Conservation (phyloP, 2,329 filamentous ascomycete genomes). For the Coniochaeta sp. region DNA sequence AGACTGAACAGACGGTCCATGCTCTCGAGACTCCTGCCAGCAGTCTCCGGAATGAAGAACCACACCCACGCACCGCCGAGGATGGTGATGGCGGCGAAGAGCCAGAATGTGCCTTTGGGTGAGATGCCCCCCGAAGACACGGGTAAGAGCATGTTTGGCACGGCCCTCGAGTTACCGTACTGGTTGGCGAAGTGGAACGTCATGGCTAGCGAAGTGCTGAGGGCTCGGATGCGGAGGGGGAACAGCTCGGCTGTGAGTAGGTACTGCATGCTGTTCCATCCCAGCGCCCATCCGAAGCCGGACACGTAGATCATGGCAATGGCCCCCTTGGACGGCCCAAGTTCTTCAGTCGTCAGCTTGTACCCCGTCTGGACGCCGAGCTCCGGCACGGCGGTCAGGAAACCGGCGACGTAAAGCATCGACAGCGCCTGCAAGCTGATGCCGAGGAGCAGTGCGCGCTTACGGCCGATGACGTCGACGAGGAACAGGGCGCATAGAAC, state of each 20-base stretch:
- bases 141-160: slow-evolving; percentile 65
- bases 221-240: slow-evolving; percentile 63
- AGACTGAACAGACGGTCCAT: slow-evolving; percentile 68
- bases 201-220: slow-evolving; percentile 68
- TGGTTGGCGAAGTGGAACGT: slow-evolving; percentile 73
- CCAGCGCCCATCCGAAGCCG: slow-evolving; percentile 62
- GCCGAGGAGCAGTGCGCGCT: slow-evolving; percentile 54
- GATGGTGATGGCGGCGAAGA: slow-evolving; percentile 62
- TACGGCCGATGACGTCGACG: slow-evolving; percentile 72
- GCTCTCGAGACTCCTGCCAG: slow-evolving; percentile 56
- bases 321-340: slow-evolving; percentile 52
- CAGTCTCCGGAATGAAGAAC: slow-evolving; percentile 67
- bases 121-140: slow-evolving; percentile 37
- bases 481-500: slow-evolving; percentile 69
- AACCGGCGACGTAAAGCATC: slow-evolving; percentile 56
- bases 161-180: slow-evolving; percentile 68
- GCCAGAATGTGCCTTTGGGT: slow-evolving; percentile 67
- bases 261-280: slow-evolving; percentile 74
- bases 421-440: slow-evolving; percentile 53
- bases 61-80: slow-evolving; percentile 64
- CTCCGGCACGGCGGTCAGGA: slow-evolving; percentile 55
- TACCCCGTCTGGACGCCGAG: slow-evolving; percentile 42
- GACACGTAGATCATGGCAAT: slow-evolving; percentile 68
- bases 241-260: slow-evolving; percentile 73
- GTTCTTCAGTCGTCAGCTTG: slow-evolving; percentile 37